Conservation (phyloP, 352 stramenopile genomes). For the Plasmopara viticola region DNA sequence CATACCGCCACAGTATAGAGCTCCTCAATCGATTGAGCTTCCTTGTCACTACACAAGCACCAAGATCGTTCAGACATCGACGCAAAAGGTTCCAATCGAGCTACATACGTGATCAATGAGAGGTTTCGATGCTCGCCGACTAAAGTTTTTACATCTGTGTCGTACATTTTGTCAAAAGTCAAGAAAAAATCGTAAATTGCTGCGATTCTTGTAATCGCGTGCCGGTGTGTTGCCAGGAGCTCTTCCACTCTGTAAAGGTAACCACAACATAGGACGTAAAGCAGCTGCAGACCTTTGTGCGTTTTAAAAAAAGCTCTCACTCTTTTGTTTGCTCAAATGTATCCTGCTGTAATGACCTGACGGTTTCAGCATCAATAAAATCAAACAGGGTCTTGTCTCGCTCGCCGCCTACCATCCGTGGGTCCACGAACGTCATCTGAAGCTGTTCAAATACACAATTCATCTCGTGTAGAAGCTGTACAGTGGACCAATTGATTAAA, state of each 20-base stretch:
- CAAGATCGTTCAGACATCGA: neutral
- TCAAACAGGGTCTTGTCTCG: conserved; percentile 73
- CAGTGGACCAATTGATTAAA: neutral
- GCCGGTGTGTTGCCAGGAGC: conserved; percentile 47
- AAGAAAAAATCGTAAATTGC: conserved; percentile 60
- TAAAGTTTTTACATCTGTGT: conserved; percentile 26
- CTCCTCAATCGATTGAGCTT: conserved; percentile 30
- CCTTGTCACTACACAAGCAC: conserved; percentile 14
- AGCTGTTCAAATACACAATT: conserved; percentile 69
- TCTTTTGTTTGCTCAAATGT: conserved; percentile 64
- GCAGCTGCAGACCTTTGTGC: neutral
- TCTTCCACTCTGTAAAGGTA: conserved; percentile 51
- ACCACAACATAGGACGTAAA: neutral
- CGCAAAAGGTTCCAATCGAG: neutral
- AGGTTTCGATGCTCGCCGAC: conserved; percentile 24
- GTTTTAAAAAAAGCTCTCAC: conserved; percentile 18
- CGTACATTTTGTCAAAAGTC: conserved; percentile 45
- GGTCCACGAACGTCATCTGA: conserved; percentile 40
- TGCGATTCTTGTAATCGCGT: conserved; percentile 52
- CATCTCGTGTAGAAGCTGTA: conserved; percentile 66
- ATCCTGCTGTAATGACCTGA: conserved; percentile 72
- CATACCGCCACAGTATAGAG: conserved; percentile 43
- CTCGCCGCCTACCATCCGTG: conserved; percentile 47
- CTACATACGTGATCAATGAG: conserved; percentile 19
- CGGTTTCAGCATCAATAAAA: conserved; percentile 77